Base-by-base conservation (phyloP, 345 rosid genomes). In the Melaleuca alternifolia region DNA sequence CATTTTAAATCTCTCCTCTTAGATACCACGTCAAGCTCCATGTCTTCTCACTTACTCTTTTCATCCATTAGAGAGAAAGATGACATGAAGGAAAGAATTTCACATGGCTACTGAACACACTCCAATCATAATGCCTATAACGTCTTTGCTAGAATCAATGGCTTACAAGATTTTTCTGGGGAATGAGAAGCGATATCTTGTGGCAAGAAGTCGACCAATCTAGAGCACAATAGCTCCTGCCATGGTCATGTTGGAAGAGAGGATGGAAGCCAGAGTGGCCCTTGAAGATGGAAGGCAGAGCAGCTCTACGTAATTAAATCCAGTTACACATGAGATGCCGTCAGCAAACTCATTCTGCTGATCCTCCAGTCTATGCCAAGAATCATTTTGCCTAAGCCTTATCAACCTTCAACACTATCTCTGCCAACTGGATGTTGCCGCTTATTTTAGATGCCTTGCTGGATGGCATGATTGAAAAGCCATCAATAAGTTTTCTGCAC, bases 341-440 rank as follows among this genome's bases (percentile, higher is more conserved):
- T 71, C 79, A 71, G 48, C 48, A 71, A 9, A 71, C 48, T 37
- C 79, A 71, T 33, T 37, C 48, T 71, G 48, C 24, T 71, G 23
- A 71, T 71, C 37, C 79, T 71, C 79, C 79, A 9, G 79, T 71
- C 48, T 18, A 46, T 10, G 37, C 79, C 33, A 84, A 21, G 71
- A 83, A 10, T 76, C 87, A 84, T 87, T 85, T 90, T 91, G 88
- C 86, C 56, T 84, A 85, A 59, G 85, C 86, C 75, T 53, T 30
- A 28, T 76, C 85, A 54, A 85, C 84, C 57, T 84, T 79, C 85
- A 93, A 88, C 30, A 88, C 89, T 50, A 96, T 94, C 88, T 95
- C 99, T 11, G 92, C 97, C 91, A 96, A 86, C 77, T 96, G 98
- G 83, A 95, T 94, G 89, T 95, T 95, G 88, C 95, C 97, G 46